Evolutionary conservation across 345 rosid genomes (phyloP).

Genomic region (Eucalyptus curtisii): DNA sequence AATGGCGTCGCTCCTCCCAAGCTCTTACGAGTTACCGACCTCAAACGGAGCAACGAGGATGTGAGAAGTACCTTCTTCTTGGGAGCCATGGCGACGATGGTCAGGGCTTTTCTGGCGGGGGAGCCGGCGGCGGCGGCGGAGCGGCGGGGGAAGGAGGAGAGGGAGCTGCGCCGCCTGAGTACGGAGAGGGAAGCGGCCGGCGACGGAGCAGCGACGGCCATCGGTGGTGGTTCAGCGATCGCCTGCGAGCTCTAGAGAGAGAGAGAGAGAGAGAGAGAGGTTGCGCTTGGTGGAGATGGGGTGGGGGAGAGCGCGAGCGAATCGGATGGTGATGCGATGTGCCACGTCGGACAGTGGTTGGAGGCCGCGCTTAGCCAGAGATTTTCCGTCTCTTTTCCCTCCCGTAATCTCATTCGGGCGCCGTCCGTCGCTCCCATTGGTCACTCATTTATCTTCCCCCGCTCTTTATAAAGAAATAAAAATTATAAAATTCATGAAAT

Average conservation of each 20-base stretch:
- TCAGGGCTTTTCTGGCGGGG: slow-evolving; percentile 17
- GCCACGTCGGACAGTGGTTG: neutral
- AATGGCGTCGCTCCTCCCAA: neutral
- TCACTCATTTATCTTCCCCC: neutral
- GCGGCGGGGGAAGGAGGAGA: neutral
- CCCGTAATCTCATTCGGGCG: neutral
- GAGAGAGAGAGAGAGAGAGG: neutral
- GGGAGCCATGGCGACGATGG: slow-evolving; percentile 78
- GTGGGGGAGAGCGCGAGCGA: neutral
- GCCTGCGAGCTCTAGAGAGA: neutral
- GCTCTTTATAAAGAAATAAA: rapidly evolving
- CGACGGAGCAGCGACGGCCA: slow-evolving; percentile 50
- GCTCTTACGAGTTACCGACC: neutral
- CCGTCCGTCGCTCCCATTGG: neutral
- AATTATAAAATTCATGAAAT: neutral
- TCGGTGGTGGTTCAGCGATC: neutral
- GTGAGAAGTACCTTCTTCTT: slow-evolving; percentile 42
- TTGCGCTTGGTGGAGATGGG: neutral
- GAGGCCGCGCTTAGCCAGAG: neutral
- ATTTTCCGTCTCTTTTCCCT: neutral
- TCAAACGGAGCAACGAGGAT: neutral
- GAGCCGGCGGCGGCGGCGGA: neutral
- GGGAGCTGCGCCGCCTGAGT: slow-evolving; percentile 2
- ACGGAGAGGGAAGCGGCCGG: slow-evolving; percentile 24
- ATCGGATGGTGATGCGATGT: neutral